Evolutionary conservation across 2,329 filamentous ascomycete genomes (phyloP), one percentile per base, ranked within the genome.

Genomic region (Hirsutella rhossiliensis): DNA sequence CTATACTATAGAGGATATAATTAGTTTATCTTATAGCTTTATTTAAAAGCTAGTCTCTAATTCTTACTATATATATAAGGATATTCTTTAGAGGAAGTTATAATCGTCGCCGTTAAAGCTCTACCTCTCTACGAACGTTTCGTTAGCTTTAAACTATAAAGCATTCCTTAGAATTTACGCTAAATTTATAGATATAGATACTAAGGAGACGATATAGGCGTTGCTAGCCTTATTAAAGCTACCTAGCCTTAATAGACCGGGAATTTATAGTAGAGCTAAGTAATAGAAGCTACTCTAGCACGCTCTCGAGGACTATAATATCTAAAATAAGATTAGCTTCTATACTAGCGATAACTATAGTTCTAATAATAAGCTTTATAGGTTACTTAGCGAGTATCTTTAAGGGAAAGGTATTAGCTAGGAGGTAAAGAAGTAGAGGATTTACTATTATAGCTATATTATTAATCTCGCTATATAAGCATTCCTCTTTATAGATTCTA

Each of bases 51-150:
- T 42, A 37, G 39, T 45, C 38, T 45, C 43, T 20, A 45, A 42
- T 45, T 37, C 38, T 13, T 41, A 37, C 37, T 45, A 31, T 42
- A 31, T 45, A 31, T 29, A 41, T n/a, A 42, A 45, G 34, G 39
- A 45, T 37, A 45, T 38, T 15, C 43, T 45, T 38, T 30, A 30
- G 34, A 44, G 43, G 37, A 45, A 23, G 39, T 19, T 45, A n/a
- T 31, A 42, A 32, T 42, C 38, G 13, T 36, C 39, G 19, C 39
- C 43, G 17, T 41, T 18, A 28, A 45, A 45, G 23, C 29, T 41
- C 39, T 23, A 41, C 38, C 29, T 30, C 8, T 30, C 29, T 7
- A 13, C 29, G 7, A 13, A 30, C 13, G 29, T 30, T 7, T 30
- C 8, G 29, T 30, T 13, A 7, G 29, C 29, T 7, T 13, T 13